phyloP scores from a whole-genome alignment of 495 filamentous ascomycete species.

The Talaromyces adpressus region DNA sequence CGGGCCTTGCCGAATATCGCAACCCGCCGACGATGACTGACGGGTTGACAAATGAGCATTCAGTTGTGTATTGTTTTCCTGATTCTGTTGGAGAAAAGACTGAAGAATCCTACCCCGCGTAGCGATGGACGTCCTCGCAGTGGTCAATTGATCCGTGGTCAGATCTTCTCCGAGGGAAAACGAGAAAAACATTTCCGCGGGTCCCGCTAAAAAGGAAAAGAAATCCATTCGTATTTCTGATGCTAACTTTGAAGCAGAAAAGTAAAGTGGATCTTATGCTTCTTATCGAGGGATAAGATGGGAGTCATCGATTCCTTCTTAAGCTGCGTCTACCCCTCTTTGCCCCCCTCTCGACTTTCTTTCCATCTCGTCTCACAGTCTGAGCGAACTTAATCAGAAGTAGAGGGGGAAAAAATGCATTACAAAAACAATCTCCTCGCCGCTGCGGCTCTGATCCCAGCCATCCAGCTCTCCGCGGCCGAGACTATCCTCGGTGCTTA shows the following conservation, averaged over 20 bases:
- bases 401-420: not conserved
- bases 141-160: not conserved
- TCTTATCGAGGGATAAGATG: not conserved
- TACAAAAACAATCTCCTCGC: constrained; percentile 5
- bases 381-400: not conserved
- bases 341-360: not conserved
- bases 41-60: not conserved
- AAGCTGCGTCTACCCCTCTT: not conserved
- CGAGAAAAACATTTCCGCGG: not conserved
- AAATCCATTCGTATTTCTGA: not conserved
- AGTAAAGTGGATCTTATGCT: not conserved
- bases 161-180: not conserved
- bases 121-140: not conserved
- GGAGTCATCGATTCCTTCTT: not conserved
- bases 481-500: constrained; percentile 57
- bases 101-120: not conserved
- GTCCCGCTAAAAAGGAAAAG: not conserved
- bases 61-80: not conserved
- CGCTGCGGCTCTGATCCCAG: not conserved
- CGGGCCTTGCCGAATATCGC: not conserved
- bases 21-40: not conserved
- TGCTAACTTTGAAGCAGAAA: not conserved
- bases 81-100: not conserved
- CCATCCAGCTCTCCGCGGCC: constrained; percentile 7
- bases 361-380: not conserved